phyloP scores from a whole-genome alignment of 2,329 filamentous ascomycete genomes.

The Corinectria fuckeliana region DNA sequence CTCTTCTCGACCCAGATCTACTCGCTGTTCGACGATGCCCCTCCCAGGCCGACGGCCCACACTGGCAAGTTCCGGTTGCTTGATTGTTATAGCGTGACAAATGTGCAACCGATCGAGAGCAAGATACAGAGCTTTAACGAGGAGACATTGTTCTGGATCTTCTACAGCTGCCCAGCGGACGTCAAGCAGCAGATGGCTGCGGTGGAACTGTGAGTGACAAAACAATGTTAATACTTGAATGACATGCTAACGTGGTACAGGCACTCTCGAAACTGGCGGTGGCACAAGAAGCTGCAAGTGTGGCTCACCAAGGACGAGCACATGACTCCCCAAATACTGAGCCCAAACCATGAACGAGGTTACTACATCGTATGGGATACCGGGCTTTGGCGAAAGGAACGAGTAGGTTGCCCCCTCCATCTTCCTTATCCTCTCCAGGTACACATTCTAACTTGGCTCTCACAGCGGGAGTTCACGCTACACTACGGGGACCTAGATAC shows the following conservation, averaged over 20 bases:
- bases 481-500: slow-evolving; percentile 69
- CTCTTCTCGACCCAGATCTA: slow-evolving; percentile 65
- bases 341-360: slow-evolving; percentile 65
- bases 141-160: slow-evolving; percentile 73
- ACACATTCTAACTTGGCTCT: slow-evolving; percentile 17
- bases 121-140: slow-evolving; percentile 73
- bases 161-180: slow-evolving; percentile 70
- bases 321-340: slow-evolving; percentile 67
- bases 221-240: too few relatives aligned
- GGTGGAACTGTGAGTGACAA: slow-evolving; percentile 61
- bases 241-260: slow-evolving; percentile 46
- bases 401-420: slow-evolving; percentile 53
- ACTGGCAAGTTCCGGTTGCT: slow-evolving; percentile 62
- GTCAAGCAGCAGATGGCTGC: slow-evolving; percentile 69
- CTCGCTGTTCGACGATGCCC: slow-evolving; percentile 66
- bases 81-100: slow-evolving; percentile 71
- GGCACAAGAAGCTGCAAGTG: slow-evolving; percentile 70
- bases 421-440: background rate
- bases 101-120: slow-evolving; percentile 68
- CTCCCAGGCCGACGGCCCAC: slow-evolving; percentile 61
- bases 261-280: slow-evolving; percentile 70
- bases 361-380: slow-evolving; percentile 73
- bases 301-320: slow-evolving; percentile 74
- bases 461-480: slow-evolving; percentile 65
- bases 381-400: slow-evolving; percentile 66